Base-by-base conservation (phyloP, 441 rosid species). In the Jatropha podagrica region DNA sequence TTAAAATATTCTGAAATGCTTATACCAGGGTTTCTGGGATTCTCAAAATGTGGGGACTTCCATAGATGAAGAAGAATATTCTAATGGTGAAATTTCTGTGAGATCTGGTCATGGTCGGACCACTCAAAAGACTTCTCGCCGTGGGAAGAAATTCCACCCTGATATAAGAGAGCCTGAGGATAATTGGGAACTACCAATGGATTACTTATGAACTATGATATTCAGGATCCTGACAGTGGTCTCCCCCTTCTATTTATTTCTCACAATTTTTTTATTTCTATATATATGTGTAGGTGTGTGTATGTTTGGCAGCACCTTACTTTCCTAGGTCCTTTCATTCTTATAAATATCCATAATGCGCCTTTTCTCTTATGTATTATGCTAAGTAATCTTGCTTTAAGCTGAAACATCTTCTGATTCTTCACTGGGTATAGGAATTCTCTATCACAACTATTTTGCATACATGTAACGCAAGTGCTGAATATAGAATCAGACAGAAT, bases 1-100 rank as follows among this genome's bases (percentile, higher is more conserved):
- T 15, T 13, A 51, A 65, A 75, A 40, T 20, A 26, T 66, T 37
- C 13, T 27, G 42, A 27, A 44, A 42, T 75, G 37, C 55, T 73
- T 2, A 37, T 63, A 27, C 48, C 85, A 92, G 98, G 98, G 97
- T 58, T 82, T 89, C 13, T 94, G 91, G 97, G 91, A 85, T 71
- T 62, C 80, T 74, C 80, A 72, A 51, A 81, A 80, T 49, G 78
- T 49, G 7, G 73, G 84, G 64, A 71, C 63, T 38, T 79, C 85
- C 55, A 20, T 73, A 7, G 86, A 85, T 63, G 88, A 83, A 65
- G 87, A 73, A 70, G 91, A 89, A 72, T 82, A 76, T 72, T 59
- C 79, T n/a, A 90, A 86, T 15, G 48, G 51, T 49, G 87, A 86
- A 78, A 83, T 79, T 63, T 78, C 87, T 48, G 77, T 69, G 48